Conservation (phyloP, 352 stramenopile genomes). For the Thalassiosira mediterranea region DNA sequence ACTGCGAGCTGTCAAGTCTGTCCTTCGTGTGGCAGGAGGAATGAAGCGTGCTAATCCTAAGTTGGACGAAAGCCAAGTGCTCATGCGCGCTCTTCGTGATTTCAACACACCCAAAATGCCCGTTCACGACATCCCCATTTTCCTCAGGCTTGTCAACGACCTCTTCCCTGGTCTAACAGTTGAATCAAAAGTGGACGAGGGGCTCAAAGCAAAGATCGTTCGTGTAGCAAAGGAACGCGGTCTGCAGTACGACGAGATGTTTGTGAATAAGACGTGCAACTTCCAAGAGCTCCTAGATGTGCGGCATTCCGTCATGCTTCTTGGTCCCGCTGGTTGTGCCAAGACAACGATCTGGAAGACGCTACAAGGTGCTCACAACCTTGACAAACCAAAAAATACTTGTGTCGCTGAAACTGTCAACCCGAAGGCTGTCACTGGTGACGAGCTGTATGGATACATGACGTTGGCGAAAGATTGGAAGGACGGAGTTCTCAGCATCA, state of each 20-base stretch:
- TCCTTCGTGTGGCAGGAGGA: constrained; percentile 92
- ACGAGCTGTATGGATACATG: constrained; percentile 96
- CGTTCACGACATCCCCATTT: constrained; percentile 91
- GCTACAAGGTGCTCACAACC: constrained; percentile 87
- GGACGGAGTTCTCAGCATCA: constrained; percentile 93
- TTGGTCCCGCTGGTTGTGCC: constrained; percentile 91
- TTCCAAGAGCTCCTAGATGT: constrained; percentile 94
- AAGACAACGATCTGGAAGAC: constrained; percentile 96
- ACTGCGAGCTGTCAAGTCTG: constrained; percentile 93
- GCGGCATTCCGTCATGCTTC: constrained; percentile 95
- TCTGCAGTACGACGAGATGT: constrained; percentile 93
- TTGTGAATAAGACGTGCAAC: constrained; percentile 95
- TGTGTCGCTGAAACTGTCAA: constrained; percentile 95
- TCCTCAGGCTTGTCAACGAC: constrained; percentile 92
- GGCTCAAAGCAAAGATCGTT: constrained; percentile 91
- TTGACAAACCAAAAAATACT: constrained; percentile 88
- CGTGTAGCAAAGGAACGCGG: constrained; percentile 89
- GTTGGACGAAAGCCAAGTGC: constrained; percentile 90
- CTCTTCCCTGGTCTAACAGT: constrained; percentile 94
- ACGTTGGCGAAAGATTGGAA: constrained; percentile 97
- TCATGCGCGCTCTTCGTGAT: constrained; percentile 94
- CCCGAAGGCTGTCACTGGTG: constrained; percentile 91
- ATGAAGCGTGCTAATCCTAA: constrained; percentile 89
- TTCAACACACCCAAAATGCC: constrained; percentile 95
- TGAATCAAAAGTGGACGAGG: constrained; percentile 92